Conservation (phyloP, 1,284 basidiomycete genomes). For the Acaromyces ingoldii region DNA sequence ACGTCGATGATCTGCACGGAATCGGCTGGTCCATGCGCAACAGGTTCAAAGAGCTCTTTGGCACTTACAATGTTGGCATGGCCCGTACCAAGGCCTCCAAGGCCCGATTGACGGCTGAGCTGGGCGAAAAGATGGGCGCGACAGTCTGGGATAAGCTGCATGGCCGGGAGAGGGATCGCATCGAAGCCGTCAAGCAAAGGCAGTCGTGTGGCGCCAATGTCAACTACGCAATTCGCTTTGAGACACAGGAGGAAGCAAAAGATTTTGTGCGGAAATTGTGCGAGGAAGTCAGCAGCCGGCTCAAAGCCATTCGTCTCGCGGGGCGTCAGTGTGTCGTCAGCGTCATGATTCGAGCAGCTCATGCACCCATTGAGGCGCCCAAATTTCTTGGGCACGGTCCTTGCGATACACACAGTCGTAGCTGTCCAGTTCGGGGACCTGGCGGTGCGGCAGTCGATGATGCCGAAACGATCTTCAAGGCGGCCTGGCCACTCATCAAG, state of each 20-base stretch:
- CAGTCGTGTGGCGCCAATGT: conserved; percentile 29
- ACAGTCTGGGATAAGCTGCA: conserved; percentile 76
- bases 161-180: conserved; percentile 71
- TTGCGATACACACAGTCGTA: conserved; percentile 77
- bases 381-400: conserved; percentile 94
- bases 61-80: conserved; percentile 67
- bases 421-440: conserved; percentile 57
- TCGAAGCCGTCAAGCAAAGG: conserved; percentile 59
- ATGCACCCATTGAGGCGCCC: conserved; percentile 82
- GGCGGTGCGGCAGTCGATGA: conserved; percentile 64
- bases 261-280: conserved; percentile 39
- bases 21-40: conserved; percentile 62
- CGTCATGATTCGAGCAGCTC: conserved; percentile 80
- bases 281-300: conserved; percentile 29
- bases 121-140: conserved; percentile 78
- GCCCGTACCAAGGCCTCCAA: conserved; percentile 26
- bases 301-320: conserved; percentile 67
- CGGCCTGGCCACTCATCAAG: conserved; percentile 70
- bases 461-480: conserved; percentile 65
- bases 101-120: conserved; percentile 55
- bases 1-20: conserved; percentile 79
- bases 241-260: conserved; percentile 72
- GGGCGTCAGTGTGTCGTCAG: conserved; percentile 63
- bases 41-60: conserved; percentile 64
- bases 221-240: conserved; percentile 84